These are phyloP conservation scores for Rhododendron simsii DNA, from an alignment of 148 eudicot species.

Conservation along the genomic window DNA sequence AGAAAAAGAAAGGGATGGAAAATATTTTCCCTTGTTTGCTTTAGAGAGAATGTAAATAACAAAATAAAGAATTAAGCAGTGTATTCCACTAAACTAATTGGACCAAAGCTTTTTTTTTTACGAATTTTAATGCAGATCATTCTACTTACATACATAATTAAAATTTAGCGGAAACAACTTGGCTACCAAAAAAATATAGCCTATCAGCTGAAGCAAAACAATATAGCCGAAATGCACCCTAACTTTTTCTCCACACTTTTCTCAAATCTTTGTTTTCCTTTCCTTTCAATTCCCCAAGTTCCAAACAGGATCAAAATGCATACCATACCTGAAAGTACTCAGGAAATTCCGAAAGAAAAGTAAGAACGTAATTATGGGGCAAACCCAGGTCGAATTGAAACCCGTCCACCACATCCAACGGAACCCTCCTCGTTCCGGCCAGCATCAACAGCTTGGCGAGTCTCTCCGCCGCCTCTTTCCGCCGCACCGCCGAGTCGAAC, in stretches of 20 bases:
- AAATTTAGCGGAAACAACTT: not conserved
- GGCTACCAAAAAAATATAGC: not conserved
- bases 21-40: not conserved
- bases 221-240: not conserved
- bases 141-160: not conserved
- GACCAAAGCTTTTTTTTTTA: not conserved
- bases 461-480: slow-evolving; percentile 40
- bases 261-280: not conserved
- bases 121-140: not conserved
- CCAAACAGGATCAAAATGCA: not conserved
- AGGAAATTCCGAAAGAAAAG: slow-evolving; percentile 50
- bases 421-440: slow-evolving; percentile 34
- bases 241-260: no score
- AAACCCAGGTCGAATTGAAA: slow-evolving; percentile 64
- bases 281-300: not conserved
- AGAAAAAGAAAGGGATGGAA: not conserved
- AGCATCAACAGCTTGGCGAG: slow-evolving; percentile 57
- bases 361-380: slow-evolving; percentile 47
- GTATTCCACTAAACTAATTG: not conserved
- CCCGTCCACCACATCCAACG: slow-evolving; percentile 43
- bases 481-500: slow-evolving; percentile 25
- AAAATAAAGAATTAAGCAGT: no score
- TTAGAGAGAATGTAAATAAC: not conserved
- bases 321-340: slow-evolving; percentile 43
- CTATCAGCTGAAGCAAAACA: not conserved